Evolutionary conservation across 352 stramenopile genomes (phyloP), one percentile per base, ranked within the genome.

Genomic region (Phytophthora vignae): DNA sequence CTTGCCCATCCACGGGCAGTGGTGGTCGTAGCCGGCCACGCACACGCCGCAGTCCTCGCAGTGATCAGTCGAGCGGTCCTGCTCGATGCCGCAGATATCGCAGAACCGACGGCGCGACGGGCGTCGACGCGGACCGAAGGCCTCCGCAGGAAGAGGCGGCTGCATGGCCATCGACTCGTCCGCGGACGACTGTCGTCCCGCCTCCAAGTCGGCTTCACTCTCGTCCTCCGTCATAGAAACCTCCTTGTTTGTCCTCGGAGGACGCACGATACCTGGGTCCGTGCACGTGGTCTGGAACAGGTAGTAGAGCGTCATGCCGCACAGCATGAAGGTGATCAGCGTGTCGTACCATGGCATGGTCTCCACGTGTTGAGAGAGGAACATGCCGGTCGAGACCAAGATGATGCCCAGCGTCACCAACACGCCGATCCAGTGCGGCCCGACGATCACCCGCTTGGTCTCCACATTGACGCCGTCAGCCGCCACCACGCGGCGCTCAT

Each of bases 1-100:
- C 56, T 97, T 98, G 54, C 94, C 92, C 90, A 98, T 98, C 92
- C 93, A 98, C 36, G 95, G 93, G 78, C 94, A 98, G 69, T 98
- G 93, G 80, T 99, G 96, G 50, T 95, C 85, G 54, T 90, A 90
- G 6, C 85, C 86, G 71, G 88, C 90, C 29, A 98, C 86, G 68
- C 96, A 99, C 44, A 98, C 91, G 65, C 96, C 92, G 58, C 94
- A 98, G 61, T 98, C 93, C 11, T 97, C 85, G 83, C 96, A 99
- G 77, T 99, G 96, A 15, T 93, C 87, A 4, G 92, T 92, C 54
- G 78, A 78, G 12, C 69, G 70, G 17, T 81, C 74, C 67, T 93
- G 88, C 33, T 82, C 55, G 49, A 92, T 81, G 49, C 79, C 71
- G 56, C 88, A 93, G 52, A 95, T 84, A 60, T 95, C 88, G 64